phyloP scores from a whole-genome alignment of 805 yeast genomes.

The Maudiozyma barnettii region DNA sequence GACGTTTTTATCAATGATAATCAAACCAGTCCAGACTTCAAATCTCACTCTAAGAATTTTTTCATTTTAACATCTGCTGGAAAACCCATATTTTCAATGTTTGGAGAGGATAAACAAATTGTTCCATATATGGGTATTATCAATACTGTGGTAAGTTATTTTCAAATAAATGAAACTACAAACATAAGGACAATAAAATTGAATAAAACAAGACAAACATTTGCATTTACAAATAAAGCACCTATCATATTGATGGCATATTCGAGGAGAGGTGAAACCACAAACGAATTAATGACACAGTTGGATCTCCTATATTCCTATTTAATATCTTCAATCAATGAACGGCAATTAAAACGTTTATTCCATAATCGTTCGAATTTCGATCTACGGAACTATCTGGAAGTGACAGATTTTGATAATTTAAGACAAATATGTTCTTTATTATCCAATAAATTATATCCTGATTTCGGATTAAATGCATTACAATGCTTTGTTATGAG shows the following conservation, averaged over 20 bases:
- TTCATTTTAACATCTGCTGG: slow-evolving; percentile 79
- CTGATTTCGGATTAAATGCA: slow-evolving; percentile 55
- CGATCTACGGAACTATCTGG: slow-evolving; percentile 68
- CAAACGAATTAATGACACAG: slow-evolving; percentile 47
- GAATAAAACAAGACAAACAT: slow-evolving; percentile 16
- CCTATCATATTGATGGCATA: slow-evolving; percentile 73
- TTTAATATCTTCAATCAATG: slow-evolving; percentile 72
- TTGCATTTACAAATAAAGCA: slow-evolving; percentile 50
- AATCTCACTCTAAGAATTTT: slow-evolving; percentile 47
- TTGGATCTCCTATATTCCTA: slow-evolving; percentile 67
- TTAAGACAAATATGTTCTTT: slow-evolving; percentile 53
- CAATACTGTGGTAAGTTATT: slow-evolving; percentile 68
- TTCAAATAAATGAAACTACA: slow-evolving; percentile 35
- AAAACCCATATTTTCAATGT: slow-evolving; percentile 73
- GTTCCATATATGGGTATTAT: slow-evolving; percentile 70
- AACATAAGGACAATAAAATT: slow-evolving; percentile 39
- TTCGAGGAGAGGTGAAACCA: slow-evolving; percentile 45
- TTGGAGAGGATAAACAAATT: slow-evolving; percentile 55
- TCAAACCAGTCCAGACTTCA: not conserved
- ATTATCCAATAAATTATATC: slow-evolving; percentile 41
- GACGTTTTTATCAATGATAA: slow-evolving; percentile 11
- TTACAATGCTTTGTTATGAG: slow-evolving; percentile 54
- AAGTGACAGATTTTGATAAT: slow-evolving; percentile 64
- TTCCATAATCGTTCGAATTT: slow-evolving; percentile 67
- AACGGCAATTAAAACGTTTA: slow-evolving; percentile 60